These are phyloP conservation scores for Porpolomopsis calyptriformis DNA, from an alignment of 768 basidiomycete species.

Conservation along the genomic window DNA sequence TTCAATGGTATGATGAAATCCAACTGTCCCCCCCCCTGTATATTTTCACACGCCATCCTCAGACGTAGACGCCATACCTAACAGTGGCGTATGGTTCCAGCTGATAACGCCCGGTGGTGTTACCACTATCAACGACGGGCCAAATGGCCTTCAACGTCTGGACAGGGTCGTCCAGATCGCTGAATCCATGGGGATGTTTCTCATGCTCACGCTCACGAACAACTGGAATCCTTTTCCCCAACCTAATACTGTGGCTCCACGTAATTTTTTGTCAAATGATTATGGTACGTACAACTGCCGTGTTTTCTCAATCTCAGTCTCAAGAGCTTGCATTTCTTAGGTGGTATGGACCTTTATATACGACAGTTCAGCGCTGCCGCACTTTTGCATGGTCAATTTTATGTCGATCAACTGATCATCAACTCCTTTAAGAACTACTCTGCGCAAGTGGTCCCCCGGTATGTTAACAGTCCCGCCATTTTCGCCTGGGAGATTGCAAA, in stretches of 20 bases:
- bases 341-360: slow-evolving; percentile 60
- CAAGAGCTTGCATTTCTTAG: slow-evolving; percentile 19
- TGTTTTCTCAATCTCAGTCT: slow-evolving; percentile 1
- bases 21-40: slow-evolving; percentile 1
- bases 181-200: slow-evolving; percentile 27
- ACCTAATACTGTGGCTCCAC: slow-evolving; percentile 32
- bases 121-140: slow-evolving; percentile 34
- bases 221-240: slow-evolving; percentile 34
- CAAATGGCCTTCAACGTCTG: slow-evolving; percentile 36
- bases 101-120: slow-evolving; percentile 42
- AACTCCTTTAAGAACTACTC: slow-evolving; percentile 49
- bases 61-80: slow-evolving; percentile 45
- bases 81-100: slow-evolving; percentile 57
- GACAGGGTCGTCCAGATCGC: slow-evolving; percentile 35
- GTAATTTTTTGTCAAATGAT: slow-evolving; percentile 50
- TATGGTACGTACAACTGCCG: slow-evolving; percentile 33
- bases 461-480: slow-evolving; percentile 40
- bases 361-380: slow-evolving; percentile 30
- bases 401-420: slow-evolving; percentile 38
- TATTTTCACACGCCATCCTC: slow-evolving; percentile 3
- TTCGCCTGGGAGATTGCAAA: slow-evolving; percentile 58
- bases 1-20: slow-evolving; percentile 45
- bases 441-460: slow-evolving; percentile 42
- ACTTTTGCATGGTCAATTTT: slow-evolving; percentile 49
- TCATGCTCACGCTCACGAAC: slow-evolving; percentile 36